Base-by-base conservation (phyloP, 805 yeast species). In the Wickerhamomyces alni region DNA sequence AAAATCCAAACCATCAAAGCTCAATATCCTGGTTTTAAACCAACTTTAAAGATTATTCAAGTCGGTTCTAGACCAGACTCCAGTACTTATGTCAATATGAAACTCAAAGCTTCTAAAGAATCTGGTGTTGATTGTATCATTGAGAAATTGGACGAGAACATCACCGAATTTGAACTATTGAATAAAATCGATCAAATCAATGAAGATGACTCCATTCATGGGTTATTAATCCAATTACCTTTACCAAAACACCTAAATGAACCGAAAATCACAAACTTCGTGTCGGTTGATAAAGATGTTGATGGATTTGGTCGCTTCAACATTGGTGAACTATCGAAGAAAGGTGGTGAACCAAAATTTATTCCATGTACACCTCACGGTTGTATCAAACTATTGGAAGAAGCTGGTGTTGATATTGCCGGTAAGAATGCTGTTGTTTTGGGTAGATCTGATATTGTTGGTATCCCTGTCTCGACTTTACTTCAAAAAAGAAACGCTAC, bases 321-420 rank as follows among this genome's bases (percentile, higher is more conserved):
- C 58, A 79, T 81, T 30, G 93, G 93, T 41, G 89, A 83, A 55
- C 67, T 85, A 48, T 70, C 82, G 48, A 84, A 84, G 57, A 80
- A 74, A 57, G 81, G 79, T 44, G 93, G 91, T 31, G 54, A 67
- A 17, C 93, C 94, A 29, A 59, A 60, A 41, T 85, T 80, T 61
- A 66, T 81, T 53, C 94, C 95, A 30, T 85, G 94, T 59, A 85
- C 95, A 17, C 95, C 95, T 38, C 74, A 82, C 60, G 95, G 94
- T 21, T 77, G 83, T 50, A 73, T 85, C 63, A 74, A 75, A 53
- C 65, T 85, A 46, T 65, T 85, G 42, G 64, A 75, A 47, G 70
- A 74, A 46, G 69, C 83, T 25, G 72, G 76, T 16, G 72, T 82
- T 17, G 60, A 65, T 8, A 57, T 84, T 34, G 57, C 65, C 25